Conservation (phyloP, 2,329 filamentous ascomycete species). For the Cucurbitaria berberidis region DNA sequence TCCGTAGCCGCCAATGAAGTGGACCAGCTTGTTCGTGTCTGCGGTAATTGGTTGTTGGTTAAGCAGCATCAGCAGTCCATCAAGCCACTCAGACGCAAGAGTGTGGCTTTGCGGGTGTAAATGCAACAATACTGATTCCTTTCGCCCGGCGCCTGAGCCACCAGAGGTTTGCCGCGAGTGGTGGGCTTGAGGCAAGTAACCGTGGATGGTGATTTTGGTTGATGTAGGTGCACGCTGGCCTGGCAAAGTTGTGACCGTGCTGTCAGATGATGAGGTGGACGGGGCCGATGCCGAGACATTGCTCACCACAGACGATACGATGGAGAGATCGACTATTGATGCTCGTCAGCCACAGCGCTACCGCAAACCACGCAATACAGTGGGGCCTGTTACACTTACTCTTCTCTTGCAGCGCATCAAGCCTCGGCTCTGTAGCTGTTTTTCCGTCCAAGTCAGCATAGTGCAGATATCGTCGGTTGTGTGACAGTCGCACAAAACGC, state of each 20-base stretch:
- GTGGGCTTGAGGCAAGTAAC: slow-evolving; percentile 59
- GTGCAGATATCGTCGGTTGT: slow-evolving; percentile 88
- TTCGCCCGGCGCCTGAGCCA: slow-evolving; percentile 45
- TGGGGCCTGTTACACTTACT: slow-evolving; percentile 52
- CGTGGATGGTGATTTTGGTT: slow-evolving; percentile 92
- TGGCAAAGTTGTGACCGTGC: slow-evolving; percentile 52
- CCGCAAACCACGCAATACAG: slow-evolving; percentile 17
- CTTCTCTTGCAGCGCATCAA: slow-evolving; percentile 78
- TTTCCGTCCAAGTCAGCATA: slow-evolving; percentile 82
- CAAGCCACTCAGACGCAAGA: slow-evolving; percentile 93
- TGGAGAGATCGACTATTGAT: slow-evolving; percentile 74
- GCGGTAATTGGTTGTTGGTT: slow-evolving; percentile 97
- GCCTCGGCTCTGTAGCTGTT: slow-evolving; percentile 67
- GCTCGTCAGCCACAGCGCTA: slow-evolving; percentile 37
- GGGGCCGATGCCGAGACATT: slow-evolving; percentile 75
- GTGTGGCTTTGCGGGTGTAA: slow-evolving; percentile 81
- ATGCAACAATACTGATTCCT: slow-evolving; percentile 79
- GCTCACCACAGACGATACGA: slow-evolving; percentile 90
- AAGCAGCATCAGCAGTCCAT: slow-evolving; percentile 91
- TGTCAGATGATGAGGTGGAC: slow-evolving; percentile 56
- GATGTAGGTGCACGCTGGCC: slow-evolving; percentile 52
- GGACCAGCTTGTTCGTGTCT: slow-evolving; percentile 89
- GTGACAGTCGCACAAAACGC: slow-evolving; percentile 86
- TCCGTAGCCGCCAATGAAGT: slow-evolving; percentile 86
- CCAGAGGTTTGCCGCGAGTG: slow-evolving; percentile 39